A percentile compares a stretch with the other conserved stretches of the same genome.
Conservation (phyloP, 768 basidiomycete genomes). For the Russula emetica region DNA sequence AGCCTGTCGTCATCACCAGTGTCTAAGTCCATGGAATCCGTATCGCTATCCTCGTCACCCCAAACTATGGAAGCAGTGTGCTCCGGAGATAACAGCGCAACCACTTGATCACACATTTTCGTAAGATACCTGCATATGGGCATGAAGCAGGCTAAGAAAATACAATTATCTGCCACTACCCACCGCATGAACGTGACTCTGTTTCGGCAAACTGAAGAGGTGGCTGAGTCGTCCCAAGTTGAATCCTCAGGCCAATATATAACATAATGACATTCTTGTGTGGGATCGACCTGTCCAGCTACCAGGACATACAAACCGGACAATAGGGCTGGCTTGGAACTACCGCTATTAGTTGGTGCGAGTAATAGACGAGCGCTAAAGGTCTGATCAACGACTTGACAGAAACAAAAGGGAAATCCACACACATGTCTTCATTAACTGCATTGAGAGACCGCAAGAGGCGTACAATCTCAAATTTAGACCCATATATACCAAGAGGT, state of each 20-base stretch:
- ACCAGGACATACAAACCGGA: slow-evolving; percentile 51
- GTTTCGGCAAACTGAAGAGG: slow-evolving; percentile 45
- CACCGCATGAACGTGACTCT: slow-evolving; percentile 61
- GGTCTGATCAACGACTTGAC: slow-evolving; percentile 32
- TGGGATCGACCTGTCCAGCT: neutral
- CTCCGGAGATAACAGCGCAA: slow-evolving; percentile 47
- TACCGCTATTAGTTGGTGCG: slow-evolving; percentile 21
- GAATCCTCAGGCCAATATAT: slow-evolving; percentile 31
- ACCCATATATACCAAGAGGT: slow-evolving; percentile 56
- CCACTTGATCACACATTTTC: slow-evolving; percentile 53
- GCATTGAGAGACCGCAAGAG: slow-evolving; percentile 39
- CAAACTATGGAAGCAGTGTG: slow-evolving; percentile 46
- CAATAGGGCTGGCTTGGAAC: slow-evolving; percentile 34
- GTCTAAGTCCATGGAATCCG: slow-evolving; percentile 35
- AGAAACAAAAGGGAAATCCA: neutral
- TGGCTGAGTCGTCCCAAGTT: slow-evolving; percentile 53
- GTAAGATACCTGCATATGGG: slow-evolving; percentile 47
- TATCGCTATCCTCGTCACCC: slow-evolving; percentile 34
- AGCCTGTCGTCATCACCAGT: slow-evolving; percentile 45
- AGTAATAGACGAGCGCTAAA: slow-evolving; percentile 29
- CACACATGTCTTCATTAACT: slow-evolving; percentile 42
- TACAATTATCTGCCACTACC: neutral
- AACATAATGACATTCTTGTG: slow-evolving; percentile 39
- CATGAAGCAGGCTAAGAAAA: neutral
- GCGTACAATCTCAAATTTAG: slow-evolving; percentile 46